Conservation (phyloP, 306 rosid species). For the Vigna reflexopilosa region DNA sequence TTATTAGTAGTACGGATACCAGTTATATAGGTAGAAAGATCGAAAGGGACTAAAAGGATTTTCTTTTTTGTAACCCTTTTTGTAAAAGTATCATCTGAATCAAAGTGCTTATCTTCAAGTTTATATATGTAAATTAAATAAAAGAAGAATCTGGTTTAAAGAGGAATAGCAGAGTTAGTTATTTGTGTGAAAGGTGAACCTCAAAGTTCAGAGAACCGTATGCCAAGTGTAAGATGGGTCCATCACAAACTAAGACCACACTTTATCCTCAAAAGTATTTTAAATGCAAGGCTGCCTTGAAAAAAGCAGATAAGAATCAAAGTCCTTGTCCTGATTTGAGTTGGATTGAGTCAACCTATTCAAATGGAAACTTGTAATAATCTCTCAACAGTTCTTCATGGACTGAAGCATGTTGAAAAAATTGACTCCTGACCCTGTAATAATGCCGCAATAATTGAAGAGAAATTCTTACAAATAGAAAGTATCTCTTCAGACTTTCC, state of each 20-base stretch:
- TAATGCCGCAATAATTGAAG: slow-evolving; percentile 13
- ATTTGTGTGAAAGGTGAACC: too few species aligned
- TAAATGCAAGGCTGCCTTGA: not conserved
- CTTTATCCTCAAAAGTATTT: not conserved
- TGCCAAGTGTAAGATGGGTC: not conserved
- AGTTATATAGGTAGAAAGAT: slow-evolving; percentile 3
- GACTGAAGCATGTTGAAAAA: not conserved
- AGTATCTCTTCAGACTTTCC: not conserved
- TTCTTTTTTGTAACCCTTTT: not conserved
- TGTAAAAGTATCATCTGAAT: not conserved
- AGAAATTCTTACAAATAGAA: not conserved
- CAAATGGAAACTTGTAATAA: not conserved
- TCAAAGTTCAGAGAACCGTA: not conserved
- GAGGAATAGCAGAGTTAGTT: not conserved
- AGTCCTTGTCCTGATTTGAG: not conserved
- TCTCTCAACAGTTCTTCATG: slow-evolving; percentile 4
- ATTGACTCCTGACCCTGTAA: not conserved
- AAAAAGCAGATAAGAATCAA: not conserved
- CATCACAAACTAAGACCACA: not conserved
- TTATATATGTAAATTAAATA: not conserved
- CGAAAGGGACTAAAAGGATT: not conserved
- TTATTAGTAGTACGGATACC: slow-evolving; percentile 37
- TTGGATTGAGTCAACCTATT: slow-evolving; percentile 5
- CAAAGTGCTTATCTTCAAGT: not conserved
- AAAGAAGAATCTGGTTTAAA: slow-evolving; percentile 1